Percentiles rank a stretch among this genome's conserved stretches.
phyloP scores from a whole-genome alignment of 768 basidiomycete genomes.

The Mycena filopes region DNA sequence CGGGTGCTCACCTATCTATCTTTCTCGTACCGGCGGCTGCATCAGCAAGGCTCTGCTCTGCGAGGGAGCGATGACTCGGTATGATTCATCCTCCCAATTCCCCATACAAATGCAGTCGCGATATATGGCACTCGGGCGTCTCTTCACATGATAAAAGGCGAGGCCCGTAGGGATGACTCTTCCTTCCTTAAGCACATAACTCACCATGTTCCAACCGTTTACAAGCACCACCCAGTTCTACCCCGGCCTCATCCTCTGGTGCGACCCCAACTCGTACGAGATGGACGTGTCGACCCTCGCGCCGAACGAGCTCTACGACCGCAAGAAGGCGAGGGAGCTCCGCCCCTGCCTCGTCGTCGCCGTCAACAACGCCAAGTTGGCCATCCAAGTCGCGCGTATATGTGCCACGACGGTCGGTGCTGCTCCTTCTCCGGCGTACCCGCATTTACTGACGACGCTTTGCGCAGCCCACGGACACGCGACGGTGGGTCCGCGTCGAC shows the following conservation, averaged over 20 bases:
- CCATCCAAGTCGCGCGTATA: constrained; percentile 16
- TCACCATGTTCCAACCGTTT: constrained; percentile 18
- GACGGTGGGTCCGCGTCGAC: constrained; percentile 20
- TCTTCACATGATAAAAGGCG: neutral
- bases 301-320: constrained; percentile 14
- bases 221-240: constrained; percentile 15
- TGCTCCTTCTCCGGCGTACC: neutral
- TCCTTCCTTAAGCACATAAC: neutral
- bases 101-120: neutral
- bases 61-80: neutral
- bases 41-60: constrained; percentile 1
- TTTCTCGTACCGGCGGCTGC: neutral
- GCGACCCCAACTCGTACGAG: constrained; percentile 18
- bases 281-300: constrained; percentile 20
- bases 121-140: neutral
- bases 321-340: constrained; percentile 5
- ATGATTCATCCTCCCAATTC: constrained; percentile 1
- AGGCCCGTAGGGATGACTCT: neutral
- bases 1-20: neutral
- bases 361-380: neutral
- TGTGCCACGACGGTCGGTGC: constrained; percentile 12
- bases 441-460: too few relatives aligned
- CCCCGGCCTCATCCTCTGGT: constrained; percentile 25
- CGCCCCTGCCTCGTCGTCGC: constrained; percentile 20
- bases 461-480: constrained; percentile 21